Base-by-base conservation (phyloP, 257 asterid genomes). In the Nicotiana obtusifolia region DNA sequence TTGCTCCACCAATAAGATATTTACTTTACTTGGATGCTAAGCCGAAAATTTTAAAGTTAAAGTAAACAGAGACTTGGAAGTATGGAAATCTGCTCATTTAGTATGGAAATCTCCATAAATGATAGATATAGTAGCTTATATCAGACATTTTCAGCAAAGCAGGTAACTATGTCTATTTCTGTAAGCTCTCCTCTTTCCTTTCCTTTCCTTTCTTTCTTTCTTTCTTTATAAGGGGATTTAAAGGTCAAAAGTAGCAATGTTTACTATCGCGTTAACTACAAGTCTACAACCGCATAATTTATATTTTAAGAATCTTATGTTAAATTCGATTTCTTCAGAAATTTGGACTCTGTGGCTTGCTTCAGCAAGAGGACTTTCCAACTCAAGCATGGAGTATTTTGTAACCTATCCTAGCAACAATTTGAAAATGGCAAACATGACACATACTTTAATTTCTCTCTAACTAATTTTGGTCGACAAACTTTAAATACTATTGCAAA, bases 401-500 rank as follows among this genome's bases (percentile, higher is more conserved):
- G 44, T 47, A 1, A 49, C 24, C 62, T 75, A 49, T 75, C 37
- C 79, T 13, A 24, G 44, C 62, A 7, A 75, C 35, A 47, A 15
- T 75, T 49, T 75, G 80, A 33, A 49, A 49, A 75, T 7, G 56
- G 80, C 62, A 75, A 71, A 71, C 60, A 71, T 44, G 35, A 20
- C 11, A 16, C 78, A 41, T 69, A 69, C 31, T 69, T 41, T 41
- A 69, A 20, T 26, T 2, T 26, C 28, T 26, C 28, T 19, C 33
- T 11, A 69, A 20, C 33, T 69, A 69, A 69, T 69, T n/a, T 11
- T 37, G 57, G 30, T 24, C 20, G 33, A 69, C 33, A 68, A 68
- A 68, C 49, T 37, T 37, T 6, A 41, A 37, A 20, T 5, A n/a
- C 31, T 41, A 41, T 41, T 41, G 57, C 77, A 44, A 41, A 54